Conservation (phyloP, 306 rosid genomes). For the Ormosia semicastrata region DNA sequence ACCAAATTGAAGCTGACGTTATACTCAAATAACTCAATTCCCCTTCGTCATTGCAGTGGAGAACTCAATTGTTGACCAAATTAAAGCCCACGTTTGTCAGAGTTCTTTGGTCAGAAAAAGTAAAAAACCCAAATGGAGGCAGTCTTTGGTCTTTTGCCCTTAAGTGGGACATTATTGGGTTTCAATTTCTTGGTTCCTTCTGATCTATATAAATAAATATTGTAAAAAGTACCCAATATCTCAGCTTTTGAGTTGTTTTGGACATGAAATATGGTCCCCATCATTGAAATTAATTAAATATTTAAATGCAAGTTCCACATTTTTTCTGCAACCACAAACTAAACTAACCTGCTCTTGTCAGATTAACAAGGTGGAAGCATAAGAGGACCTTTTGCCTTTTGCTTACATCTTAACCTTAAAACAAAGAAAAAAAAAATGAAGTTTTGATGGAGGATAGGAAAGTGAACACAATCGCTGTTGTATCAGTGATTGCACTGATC, state of each 20-base stretch:
- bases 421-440: conserved; percentile 26
- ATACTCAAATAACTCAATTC: no score
- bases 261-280: not conserved
- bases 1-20: not conserved
- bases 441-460: conserved; percentile 70
- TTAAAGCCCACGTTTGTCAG: not conserved
- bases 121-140: no score
- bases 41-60: not conserved
- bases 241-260: not conserved
- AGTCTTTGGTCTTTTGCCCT: not conserved
- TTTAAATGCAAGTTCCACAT: not conserved
- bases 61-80: not conserved
- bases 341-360: not conserved
- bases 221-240: not conserved
- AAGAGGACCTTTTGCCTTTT: not conserved
- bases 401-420: not conserved
- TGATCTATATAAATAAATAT: not conserved
- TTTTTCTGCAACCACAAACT: not conserved
- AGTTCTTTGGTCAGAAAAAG: not conserved
- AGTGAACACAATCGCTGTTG: conserved; percentile 44
- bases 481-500: conserved; percentile 43
- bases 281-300: not conserved
- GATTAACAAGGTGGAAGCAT: not conserved
- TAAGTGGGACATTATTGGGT: not conserved
- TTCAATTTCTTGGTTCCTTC: conserved; percentile 26